Base-by-base conservation (phyloP, 352 stramenopile species). In the Plasmopara muralis region DNA sequence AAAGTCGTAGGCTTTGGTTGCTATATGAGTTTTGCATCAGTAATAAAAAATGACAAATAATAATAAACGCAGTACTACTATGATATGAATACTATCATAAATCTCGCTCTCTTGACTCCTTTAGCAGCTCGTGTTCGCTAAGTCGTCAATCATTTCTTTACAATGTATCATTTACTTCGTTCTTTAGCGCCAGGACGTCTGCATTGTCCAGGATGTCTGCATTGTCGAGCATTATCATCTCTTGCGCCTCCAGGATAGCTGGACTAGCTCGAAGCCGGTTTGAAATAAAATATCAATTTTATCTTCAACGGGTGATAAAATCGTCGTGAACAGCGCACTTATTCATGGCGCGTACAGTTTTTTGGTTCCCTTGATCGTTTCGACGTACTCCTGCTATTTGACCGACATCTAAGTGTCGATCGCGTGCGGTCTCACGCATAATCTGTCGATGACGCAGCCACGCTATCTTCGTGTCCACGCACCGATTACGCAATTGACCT, bases 391-490 rank as follows among this genome's bases (percentile, higher is more conserved):
- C 72, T 4, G 71, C 72, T 54, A 90, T 82, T 66, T 85, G 63
- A 4, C 74, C 68, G 13, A 81, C 75, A 45, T 84, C 73, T 34
- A 90, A 54, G 43, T 90, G 60, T 34, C 85, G 74, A 45, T 80
- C 87, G 25, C 72, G 64, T n/a, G 72, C 68, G 42, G 87, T 80
- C 34, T 89, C 77, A 40, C 77, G 77, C 70, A 87, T 81, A 59
- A 87, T 88, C 66, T 87, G 77, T 0, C 70, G 73, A 63, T 89
- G 75, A 50, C 77, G 87, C 45, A 87, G 66, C 80, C 80, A 90
- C 52, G 80, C 80, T 2, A 77, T 90, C 65, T 88, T 87, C 9
- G 77, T 67, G 53, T 90, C 80, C 16, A 88, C 77, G 25, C 74
- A 69, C 13, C 80, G 77, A 30, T 52, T 53, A 7, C 88, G 56